These are phyloP conservation scores for Melaleuca alternifolia DNA, from an alignment of 345 rosid species.

Conservation along the genomic window DNA sequence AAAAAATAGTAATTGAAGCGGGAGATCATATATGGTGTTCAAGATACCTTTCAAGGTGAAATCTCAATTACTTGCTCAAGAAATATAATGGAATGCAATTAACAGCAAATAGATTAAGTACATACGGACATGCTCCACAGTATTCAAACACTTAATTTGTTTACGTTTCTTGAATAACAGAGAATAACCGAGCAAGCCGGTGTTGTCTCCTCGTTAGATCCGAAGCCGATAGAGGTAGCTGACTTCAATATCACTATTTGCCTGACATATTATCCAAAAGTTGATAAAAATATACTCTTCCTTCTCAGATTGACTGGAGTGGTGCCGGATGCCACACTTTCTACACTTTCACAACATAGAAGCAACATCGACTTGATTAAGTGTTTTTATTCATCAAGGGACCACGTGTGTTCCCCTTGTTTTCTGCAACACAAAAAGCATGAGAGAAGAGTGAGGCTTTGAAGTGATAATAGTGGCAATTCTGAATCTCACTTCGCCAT, in stretches of 20 bases:
- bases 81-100: background rate
- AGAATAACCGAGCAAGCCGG: constrained; percentile 94
- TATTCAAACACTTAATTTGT: background rate
- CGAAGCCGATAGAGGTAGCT: constrained; percentile 71
- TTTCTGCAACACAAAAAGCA: constrained; percentile 55
- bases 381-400: background rate
- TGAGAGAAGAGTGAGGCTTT: constrained; percentile 80
- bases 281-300: background rate
- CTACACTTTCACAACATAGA: background rate
- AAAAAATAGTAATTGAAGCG: no score
- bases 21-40: background rate
- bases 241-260: background rate
- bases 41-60: constrained; percentile 79
- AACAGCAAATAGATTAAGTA: background rate
- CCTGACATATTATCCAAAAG: no score
- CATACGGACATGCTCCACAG: background rate
- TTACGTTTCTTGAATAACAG: constrained; percentile 18
- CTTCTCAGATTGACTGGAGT: background rate
- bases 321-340: background rate
- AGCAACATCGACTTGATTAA: background rate
- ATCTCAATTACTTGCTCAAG: background rate
- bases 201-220: constrained; percentile 74
- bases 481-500: constrained; percentile 68
- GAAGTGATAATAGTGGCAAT: constrained; percentile 82
- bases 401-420: constrained; percentile 2